Conservation (phyloP, 768 basidiomycete genomes). For the Auriculariales sp. region DNA sequence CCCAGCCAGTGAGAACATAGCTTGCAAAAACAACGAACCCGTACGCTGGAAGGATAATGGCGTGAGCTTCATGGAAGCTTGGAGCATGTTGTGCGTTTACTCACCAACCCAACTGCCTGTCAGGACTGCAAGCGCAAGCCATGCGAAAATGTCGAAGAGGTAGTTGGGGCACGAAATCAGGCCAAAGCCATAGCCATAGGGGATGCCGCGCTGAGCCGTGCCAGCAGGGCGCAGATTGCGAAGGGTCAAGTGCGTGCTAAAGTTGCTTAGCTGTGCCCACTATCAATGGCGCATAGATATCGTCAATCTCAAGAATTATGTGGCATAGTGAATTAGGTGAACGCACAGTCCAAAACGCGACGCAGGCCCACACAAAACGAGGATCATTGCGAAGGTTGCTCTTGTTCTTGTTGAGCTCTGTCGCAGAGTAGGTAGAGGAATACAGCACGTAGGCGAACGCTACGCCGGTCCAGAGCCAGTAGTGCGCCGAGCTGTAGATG, state of each 20-base stretch:
- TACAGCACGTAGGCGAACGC: constrained; percentile 71
- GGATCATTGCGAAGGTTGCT: constrained; percentile 52
- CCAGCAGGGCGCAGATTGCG: constrained; percentile 74
- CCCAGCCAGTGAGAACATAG: constrained; percentile 40
- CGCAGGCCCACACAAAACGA: constrained; percentile 49
- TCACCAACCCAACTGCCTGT: constrained; percentile 62
- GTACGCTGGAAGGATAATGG: neutral
- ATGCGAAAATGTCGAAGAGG: constrained; percentile 74
- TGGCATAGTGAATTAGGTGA: neutral
- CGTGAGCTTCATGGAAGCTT: constrained; percentile 1
- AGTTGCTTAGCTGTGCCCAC: constrained; percentile 79
- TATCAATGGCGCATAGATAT: constrained; percentile 17
- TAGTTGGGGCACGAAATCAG: constrained; percentile 88
- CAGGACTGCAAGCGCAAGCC: constrained; percentile 59
- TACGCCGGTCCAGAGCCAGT: constrained; percentile 69
- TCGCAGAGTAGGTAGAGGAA: constrained; percentile 58
- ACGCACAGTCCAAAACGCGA: constrained; percentile 65
- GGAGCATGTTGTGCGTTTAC: too few species aligned
- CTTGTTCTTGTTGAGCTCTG: constrained; percentile 40
- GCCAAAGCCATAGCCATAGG: constrained; percentile 83
- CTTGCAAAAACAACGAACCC: neutral
- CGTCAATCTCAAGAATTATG: neutral
- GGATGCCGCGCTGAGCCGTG: constrained; percentile 67
- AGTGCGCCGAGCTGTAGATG: constrained; percentile 73
- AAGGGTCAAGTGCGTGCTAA: constrained; percentile 68